These are phyloP conservation scores for Liriodendron chinense DNA, from an alignment of 164 flowering plant species.

Conservation along the genomic window DNA sequence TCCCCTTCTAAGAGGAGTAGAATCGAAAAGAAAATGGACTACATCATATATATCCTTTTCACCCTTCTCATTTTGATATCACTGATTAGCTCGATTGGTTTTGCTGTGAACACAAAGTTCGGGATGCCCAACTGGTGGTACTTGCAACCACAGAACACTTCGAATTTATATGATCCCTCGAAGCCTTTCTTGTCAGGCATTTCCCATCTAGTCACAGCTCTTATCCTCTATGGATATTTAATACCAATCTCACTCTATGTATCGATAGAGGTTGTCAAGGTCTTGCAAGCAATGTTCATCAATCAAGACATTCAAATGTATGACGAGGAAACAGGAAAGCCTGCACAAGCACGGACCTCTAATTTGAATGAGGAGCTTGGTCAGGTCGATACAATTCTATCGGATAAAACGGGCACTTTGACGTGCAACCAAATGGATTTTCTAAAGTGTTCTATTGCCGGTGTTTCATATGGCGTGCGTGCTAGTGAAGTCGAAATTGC, in stretches of 20 bases:
- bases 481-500: constrained; percentile 92
- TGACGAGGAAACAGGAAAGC: constrained; percentile 64
- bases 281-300: constrained; percentile 76
- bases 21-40: constrained; percentile 70
- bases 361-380: constrained; percentile 92
- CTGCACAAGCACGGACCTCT: constrained; percentile 79
- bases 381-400: constrained; percentile 80
- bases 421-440: constrained; percentile 99
- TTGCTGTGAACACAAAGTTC: constrained; percentile 50
- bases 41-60: constrained; percentile 61
- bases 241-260: constrained; percentile 86
- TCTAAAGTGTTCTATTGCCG: constrained; percentile 90
- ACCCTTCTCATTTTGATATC: constrained; percentile 51
- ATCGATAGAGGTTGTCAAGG: constrained; percentile 82
- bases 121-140: constrained; percentile 69
- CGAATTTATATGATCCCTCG: constrained; percentile 46
- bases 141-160: constrained; percentile 56
- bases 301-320: constrained; percentile 75
- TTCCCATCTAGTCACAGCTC: constrained; percentile 68
- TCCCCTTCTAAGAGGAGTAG: constrained; percentile 85
- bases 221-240: constrained; percentile 69
- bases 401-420: constrained; percentile 88
- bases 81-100: constrained; percentile 60
- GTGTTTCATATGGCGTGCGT: constrained; percentile 69
- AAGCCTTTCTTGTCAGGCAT: constrained; percentile 52